phyloP scores from a whole-genome alignment of 805 yeast genomes.

The Naumovozyma dairenensis region DNA sequence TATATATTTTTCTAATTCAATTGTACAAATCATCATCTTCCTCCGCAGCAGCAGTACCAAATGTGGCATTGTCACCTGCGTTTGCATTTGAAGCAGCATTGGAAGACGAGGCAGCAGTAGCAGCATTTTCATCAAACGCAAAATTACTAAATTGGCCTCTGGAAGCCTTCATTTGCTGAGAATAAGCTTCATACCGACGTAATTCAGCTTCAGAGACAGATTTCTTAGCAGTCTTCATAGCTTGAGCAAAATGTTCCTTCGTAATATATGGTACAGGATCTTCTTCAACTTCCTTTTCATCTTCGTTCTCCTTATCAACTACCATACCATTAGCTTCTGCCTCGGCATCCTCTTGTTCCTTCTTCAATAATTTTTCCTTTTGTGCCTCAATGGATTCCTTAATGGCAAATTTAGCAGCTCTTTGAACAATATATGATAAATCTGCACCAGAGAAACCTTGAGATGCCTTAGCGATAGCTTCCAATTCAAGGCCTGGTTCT shows the following conservation, averaged over 20 bases:
- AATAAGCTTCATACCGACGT: constrained; percentile 97
- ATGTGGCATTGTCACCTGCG: constrained; percentile 29
- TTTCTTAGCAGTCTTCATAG: constrained; percentile 98
- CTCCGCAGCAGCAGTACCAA: constrained; percentile 34
- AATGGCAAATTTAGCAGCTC: constrained; percentile 97
- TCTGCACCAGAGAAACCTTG: constrained; percentile 99
- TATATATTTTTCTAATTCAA: no score
- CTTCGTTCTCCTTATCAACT: constrained; percentile 28
- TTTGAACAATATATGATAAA: constrained; percentile 91
- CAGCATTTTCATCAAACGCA: constrained; percentile 58
- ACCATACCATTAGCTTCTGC: constrained; percentile 21
- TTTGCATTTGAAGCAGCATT: constrained; percentile 31
- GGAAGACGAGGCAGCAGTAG: constrained; percentile 41
- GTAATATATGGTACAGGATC: constrained; percentile 96
- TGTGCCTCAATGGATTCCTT: constrained; percentile 92
- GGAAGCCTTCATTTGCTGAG: constrained; percentile 90
- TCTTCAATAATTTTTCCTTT: constrained; percentile 37
- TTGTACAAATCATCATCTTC: constrained; percentile 62
- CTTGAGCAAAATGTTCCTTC: constrained; percentile 92
- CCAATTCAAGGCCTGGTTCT: constrained; percentile 89
- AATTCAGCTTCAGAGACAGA: constrained; percentile 95
- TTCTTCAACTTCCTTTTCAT: constrained; percentile 50
- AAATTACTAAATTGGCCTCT: constrained; percentile 92
- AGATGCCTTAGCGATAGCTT: constrained; percentile 86
- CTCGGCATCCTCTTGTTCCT: constrained; percentile 41